Percentiles rank a stretch among this genome's conserved stretches.
Evolutionary conservation across 2,329 filamentous ascomycete species (phyloP).

Genomic region (Pyrenochaeta sp.): DNA sequence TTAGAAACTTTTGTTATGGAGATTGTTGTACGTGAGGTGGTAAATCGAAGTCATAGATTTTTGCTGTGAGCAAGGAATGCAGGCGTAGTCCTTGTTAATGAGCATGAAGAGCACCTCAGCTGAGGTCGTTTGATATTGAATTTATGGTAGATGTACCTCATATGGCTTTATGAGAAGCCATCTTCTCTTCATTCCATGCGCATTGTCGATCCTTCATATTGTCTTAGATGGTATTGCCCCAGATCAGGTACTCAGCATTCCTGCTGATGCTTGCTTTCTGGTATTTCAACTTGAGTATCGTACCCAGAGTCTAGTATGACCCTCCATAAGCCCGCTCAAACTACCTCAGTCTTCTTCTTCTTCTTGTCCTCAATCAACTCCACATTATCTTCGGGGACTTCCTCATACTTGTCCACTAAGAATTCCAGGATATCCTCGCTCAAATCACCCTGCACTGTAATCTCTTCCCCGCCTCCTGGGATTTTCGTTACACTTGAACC

Average conservation of each 20-base stretch:
- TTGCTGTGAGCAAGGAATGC: no score
- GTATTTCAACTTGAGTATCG: neutral
- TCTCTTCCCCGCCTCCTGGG: constrained; percentile 87
- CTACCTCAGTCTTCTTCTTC: constrained; percentile 69
- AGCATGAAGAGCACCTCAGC: no score
- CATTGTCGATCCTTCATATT: neutral
- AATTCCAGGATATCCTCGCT: constrained; percentile 95
- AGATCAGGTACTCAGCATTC: neutral
- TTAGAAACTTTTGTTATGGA: no score
- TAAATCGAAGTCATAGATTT: no score
- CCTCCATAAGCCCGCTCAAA: constrained; percentile 6
- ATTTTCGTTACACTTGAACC: constrained; percentile 92
- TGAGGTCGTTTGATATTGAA: neutral
- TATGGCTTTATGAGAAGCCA: neutral
- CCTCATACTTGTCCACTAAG: constrained; percentile 84
- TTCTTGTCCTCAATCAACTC: constrained; percentile 96
- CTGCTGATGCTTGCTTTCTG: neutral
- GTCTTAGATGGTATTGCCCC: no score
- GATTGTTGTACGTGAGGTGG: no score
- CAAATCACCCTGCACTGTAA: constrained; percentile 96
- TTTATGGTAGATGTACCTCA: neutral
- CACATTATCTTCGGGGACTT: constrained; percentile 94
- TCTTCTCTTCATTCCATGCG: neutral
- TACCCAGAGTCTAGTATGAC: neutral
- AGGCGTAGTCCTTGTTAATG: no score